Percentiles rank a stretch among this genome's conserved stretches.
Conservation (phyloP, 2,329 filamentous ascomycete genomes). For the Fusarium lateritium region DNA sequence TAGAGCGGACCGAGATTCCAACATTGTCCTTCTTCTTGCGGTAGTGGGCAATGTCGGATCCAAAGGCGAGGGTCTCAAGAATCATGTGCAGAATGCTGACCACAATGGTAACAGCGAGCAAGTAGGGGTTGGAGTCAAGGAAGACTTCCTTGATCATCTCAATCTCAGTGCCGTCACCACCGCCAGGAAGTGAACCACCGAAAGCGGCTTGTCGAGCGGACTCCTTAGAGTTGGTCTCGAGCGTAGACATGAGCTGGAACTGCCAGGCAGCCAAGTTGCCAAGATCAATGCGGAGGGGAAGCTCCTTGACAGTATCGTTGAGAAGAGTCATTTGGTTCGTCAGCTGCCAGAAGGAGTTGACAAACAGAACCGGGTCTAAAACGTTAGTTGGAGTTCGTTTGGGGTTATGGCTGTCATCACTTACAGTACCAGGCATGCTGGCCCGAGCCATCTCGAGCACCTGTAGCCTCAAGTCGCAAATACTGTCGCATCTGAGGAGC, state of each 20-base stretch:
- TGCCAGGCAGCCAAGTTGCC: constrained; percentile 90
- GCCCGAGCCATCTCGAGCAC: constrained; percentile 85
- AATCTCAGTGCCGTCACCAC: constrained; percentile 92
- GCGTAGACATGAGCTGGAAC: constrained; percentile 85
- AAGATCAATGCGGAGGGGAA: constrained; percentile 87
- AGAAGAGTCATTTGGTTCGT: constrained; percentile 90
- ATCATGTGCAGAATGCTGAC: constrained; percentile 93
- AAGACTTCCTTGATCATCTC: constrained; percentile 98
- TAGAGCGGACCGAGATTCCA: constrained; percentile 94
- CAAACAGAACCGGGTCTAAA: constrained; percentile 82
- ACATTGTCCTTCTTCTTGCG: constrained; percentile 99
- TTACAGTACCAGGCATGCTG: constrained; percentile 90
- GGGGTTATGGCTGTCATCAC: constrained; percentile 27
- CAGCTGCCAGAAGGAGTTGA: constrained; percentile 98
- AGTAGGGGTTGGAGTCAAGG: constrained; percentile 92
- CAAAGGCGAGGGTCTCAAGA: constrained; percentile 96
- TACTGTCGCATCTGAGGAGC: constrained; percentile 84
- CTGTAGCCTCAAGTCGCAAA: constrained; percentile 83
- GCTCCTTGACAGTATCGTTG: constrained; percentile 87
- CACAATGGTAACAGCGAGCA: constrained; percentile 85
- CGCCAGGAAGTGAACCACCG: constrained; percentile 79
- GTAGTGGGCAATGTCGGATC: constrained; percentile 97
- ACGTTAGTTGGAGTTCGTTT: constrained; percentile 33
- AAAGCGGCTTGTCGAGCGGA: constrained; percentile 83
- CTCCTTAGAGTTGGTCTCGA: constrained; percentile 91